Evolutionary conservation across 805 yeast genomes (phyloP).

Genomic region (Torulaspora gathmanii): DNA sequence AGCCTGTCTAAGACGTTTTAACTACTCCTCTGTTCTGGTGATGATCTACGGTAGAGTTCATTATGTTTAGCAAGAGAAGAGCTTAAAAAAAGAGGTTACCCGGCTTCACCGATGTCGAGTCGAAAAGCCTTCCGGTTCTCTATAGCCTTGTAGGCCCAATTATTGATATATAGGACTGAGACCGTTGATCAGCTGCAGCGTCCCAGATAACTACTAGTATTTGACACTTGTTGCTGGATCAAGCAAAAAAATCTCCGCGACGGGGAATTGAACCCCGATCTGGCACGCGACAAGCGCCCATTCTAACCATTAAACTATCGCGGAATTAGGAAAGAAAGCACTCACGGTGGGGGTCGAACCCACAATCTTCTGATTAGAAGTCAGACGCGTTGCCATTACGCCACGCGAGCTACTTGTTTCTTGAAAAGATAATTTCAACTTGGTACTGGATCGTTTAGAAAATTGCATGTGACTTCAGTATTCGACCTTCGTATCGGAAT

Average conservation of each 20-base stretch:
- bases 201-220: neutral
- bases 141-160: too few relatives aligned
- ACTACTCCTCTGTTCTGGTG: too few relatives aligned
- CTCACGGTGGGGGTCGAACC: constrained; percentile 55
- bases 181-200: neutral
- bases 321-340: constrained; percentile 32
- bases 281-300: constrained; percentile 30
- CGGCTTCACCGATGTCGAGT: neutral
- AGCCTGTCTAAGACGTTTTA: neutral
- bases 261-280: constrained; percentile 31
- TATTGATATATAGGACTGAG: too few relatives aligned
- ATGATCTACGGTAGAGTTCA: too few relatives aligned
- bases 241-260: constrained; percentile 20
- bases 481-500: too few relatives aligned
- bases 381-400: constrained; percentile 56
- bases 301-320: constrained; percentile 28
- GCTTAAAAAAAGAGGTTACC: neutral
- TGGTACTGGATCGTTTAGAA: too few relatives aligned
- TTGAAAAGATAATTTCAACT: too few relatives aligned
- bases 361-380: constrained; percentile 53
- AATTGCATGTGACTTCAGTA: too few relatives aligned
- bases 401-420: constrained; percentile 42
- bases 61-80: neutral
- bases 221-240: too few relatives aligned
- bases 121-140: too few relatives aligned